phyloP scores from a whole-genome alignment of 768 basidiomycete species.

The Auricularia cornea region DNA sequence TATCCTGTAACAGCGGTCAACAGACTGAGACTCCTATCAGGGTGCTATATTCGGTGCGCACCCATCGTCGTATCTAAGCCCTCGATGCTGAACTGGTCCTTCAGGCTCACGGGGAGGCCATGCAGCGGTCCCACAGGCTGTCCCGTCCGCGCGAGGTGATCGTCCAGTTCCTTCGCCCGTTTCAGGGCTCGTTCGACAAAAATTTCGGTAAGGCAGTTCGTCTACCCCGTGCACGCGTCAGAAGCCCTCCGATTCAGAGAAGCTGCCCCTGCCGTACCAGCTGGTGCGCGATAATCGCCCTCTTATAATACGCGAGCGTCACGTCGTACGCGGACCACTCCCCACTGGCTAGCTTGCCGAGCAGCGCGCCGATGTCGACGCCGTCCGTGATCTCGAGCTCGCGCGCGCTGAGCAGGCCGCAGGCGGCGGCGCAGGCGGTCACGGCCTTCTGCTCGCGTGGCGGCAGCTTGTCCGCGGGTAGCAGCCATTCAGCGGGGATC shows the following conservation, averaged over 20 bases:
- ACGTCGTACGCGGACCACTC: conserved; percentile 61
- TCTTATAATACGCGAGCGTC: conserved; percentile 64
- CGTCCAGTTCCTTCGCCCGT: conserved; percentile 60
- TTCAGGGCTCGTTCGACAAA: conserved; percentile 63
- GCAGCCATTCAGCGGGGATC: conserved; percentile 60
- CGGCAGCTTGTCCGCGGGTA: conserved; percentile 32
- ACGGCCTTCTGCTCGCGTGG: conserved; percentile 43
- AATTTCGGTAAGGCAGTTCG: conserved; percentile 79
- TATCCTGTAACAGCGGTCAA: conserved; percentile 39
- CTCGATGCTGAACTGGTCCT: conserved; percentile 64
- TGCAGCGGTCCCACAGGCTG: conserved; percentile 63
- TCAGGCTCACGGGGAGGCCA: conserved; percentile 65
- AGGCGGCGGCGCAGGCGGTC: conserved; percentile 41
- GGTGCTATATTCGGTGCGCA: conserved; percentile 12
- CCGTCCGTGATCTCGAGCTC: conserved; percentile 58
- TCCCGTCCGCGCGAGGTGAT: conserved; percentile 51
- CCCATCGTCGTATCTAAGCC: conserved; percentile 66
- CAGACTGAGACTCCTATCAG: background rate
- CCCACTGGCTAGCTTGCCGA: conserved; percentile 44
- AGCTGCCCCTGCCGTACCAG: conserved; percentile 35
- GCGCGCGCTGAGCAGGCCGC: conserved; percentile 45
- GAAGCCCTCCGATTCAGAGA: background rate
- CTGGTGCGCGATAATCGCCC: conserved; percentile 75
- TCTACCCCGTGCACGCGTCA: conserved; percentile 29
- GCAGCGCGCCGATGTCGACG: conserved; percentile 41